Evolutionary conservation across 176 grass and related monocot genomes (phyloP).

Genomic region (Pontederia paniculata): DNA sequence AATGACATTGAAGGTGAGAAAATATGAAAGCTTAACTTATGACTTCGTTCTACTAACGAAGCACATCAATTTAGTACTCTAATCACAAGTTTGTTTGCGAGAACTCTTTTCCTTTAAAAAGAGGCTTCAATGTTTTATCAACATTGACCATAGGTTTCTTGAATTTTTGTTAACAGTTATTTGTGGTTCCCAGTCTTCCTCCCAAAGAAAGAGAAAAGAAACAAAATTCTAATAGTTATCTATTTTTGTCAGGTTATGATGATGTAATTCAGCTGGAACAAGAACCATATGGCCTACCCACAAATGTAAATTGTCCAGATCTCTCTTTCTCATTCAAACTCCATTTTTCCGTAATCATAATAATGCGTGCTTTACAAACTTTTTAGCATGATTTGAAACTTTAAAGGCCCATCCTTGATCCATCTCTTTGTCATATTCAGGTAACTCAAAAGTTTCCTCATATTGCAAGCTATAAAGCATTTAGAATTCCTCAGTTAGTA

Average conservation of each 20-base stretch:
- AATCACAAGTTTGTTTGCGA: not conserved
- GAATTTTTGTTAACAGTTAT: not conserved
- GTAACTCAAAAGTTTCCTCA: conserved; percentile 74
- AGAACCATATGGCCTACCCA: conserved; percentile 41
- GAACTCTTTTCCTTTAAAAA: too few species aligned
- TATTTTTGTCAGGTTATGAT: conserved; percentile 56
- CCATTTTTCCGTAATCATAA: not conserved
- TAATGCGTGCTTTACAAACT: not conserved
- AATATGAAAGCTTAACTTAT: too few species aligned
- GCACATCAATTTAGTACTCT: not conserved
- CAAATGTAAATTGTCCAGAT: conserved; percentile 29
- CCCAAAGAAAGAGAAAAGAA: not conserved
- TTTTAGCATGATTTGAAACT: not conserved
- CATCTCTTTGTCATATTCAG: conserved; percentile 29
- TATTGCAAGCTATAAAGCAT: conserved; percentile 56
- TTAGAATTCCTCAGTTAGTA: conserved; percentile 34
- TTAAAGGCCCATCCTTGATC: not conserved
- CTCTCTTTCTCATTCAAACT: not conserved
- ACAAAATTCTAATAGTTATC: not conserved
- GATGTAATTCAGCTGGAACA: conserved; percentile 52
- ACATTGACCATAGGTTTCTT: too few species aligned
- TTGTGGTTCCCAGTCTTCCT: not conserved
- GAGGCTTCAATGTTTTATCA: too few species aligned
- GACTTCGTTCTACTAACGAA: not conserved
- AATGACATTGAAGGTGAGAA: conserved; percentile 43